Percentiles rank a stretch among this genome's conserved stretches.
phyloP scores from a whole-genome alignment of 1,284 basidiomycete species.

The Cutaneotrichosporon sp. region DNA sequence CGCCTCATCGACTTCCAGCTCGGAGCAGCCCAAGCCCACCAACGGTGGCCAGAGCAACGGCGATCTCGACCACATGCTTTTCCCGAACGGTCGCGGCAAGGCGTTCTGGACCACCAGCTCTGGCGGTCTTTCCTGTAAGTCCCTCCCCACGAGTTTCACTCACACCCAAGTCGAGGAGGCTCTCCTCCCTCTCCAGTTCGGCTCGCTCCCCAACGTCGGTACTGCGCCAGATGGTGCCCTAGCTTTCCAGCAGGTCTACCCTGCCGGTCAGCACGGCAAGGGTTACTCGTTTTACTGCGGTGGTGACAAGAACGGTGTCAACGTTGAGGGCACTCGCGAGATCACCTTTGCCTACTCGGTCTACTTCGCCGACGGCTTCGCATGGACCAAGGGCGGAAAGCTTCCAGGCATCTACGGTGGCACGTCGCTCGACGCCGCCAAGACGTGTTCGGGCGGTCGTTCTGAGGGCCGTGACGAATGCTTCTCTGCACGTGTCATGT shows the following conservation, averaged over 20 bases:
- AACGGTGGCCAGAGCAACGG: background rate
- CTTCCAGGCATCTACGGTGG: slow-evolving; percentile 53
- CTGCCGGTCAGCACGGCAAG: slow-evolving; percentile 34
- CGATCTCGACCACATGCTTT: background rate
- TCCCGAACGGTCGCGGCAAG: background rate
- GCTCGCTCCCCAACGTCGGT: slow-evolving; percentile 32
- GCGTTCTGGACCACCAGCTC: slow-evolving; percentile 2
- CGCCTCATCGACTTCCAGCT: background rate
- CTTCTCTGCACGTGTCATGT: slow-evolving; percentile 54
- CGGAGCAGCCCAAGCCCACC: slow-evolving; percentile 3
- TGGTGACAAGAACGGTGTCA: slow-evolving; percentile 31
- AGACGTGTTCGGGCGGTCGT: slow-evolving; percentile 52
- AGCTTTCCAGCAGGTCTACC: slow-evolving; percentile 35
- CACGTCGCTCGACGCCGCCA: slow-evolving; percentile 29
- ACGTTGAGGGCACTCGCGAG: slow-evolving; percentile 39
- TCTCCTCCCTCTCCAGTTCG: slow-evolving; percentile 41
- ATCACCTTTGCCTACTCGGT: slow-evolving; percentile 50
- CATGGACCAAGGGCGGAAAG: slow-evolving; percentile 54
- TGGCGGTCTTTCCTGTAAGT: slow-evolving; percentile 3
- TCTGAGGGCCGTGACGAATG: slow-evolving; percentile 46
- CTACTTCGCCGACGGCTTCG: slow-evolving; percentile 48
- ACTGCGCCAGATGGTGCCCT: slow-evolving; percentile 45
- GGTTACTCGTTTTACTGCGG: slow-evolving; percentile 45
- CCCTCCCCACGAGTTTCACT: background rate
- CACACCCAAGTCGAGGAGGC: slow-evolving; percentile 31